Evolutionary conservation across 768 basidiomycete species (phyloP).

Genomic region (Kwoniella bestiolae): DNA sequence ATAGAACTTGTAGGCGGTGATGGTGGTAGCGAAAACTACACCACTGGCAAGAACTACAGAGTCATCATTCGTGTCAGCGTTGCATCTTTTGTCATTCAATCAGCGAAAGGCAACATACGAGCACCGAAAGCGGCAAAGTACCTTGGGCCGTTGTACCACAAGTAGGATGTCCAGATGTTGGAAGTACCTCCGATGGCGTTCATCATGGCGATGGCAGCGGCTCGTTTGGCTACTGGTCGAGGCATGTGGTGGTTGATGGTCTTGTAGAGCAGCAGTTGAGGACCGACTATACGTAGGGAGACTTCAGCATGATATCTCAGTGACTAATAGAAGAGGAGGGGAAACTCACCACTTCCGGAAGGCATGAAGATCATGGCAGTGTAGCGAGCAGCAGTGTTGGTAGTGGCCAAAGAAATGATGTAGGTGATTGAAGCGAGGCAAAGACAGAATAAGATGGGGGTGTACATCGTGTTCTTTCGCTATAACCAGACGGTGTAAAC

Average conservation of each 20-base stretch:
- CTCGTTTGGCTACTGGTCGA: slow-evolving; percentile 48
- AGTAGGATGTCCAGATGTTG: slow-evolving; percentile 45
- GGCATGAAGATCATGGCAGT: slow-evolving; percentile 48
- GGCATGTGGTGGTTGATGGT: slow-evolving; percentile 47
- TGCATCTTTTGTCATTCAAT: background rate
- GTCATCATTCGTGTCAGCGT: background rate
- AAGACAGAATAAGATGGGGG: slow-evolving; percentile 36
- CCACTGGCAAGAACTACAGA: slow-evolving; percentile 35
- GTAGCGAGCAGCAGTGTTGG: slow-evolving; percentile 35
- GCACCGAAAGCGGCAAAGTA: slow-evolving; percentile 43
- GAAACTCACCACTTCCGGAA: slow-evolving; percentile 24
- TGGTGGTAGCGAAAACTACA: slow-evolving; percentile 26
- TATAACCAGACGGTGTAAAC: background rate
- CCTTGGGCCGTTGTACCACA: slow-evolving; percentile 32
- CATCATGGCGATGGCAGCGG: slow-evolving; percentile 45
- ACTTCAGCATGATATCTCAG: background rate
- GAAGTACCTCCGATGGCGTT: slow-evolving; percentile 49
- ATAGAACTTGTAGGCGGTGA: slow-evolving; percentile 46
- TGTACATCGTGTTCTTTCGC: slow-evolving; percentile 38
- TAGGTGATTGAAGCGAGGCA: slow-evolving; percentile 33
- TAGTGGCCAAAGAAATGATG: slow-evolving; percentile 39
- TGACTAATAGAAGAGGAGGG: background rate
- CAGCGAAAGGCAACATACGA: slow-evolving; percentile 24
- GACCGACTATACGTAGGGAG: slow-evolving; percentile 33
- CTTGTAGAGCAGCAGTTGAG: slow-evolving; percentile 51